Percentiles rank a stretch among this genome's conserved stretches.
Conservation (phyloP, 2,329 filamentous ascomycete species). For the Curvularia sp. region DNA sequence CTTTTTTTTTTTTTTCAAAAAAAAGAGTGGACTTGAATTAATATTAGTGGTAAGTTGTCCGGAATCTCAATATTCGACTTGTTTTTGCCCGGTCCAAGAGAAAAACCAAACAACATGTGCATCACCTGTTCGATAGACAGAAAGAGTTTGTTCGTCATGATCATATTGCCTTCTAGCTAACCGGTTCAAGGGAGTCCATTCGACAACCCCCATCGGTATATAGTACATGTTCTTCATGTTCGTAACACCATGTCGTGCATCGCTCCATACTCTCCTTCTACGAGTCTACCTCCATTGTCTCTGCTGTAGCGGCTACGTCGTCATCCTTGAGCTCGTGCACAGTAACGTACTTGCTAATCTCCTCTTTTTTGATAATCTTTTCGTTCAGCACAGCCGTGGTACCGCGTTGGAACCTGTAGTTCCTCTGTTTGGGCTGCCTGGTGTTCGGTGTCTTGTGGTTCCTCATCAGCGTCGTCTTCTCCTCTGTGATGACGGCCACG, state of each 20-base stretch:
- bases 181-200: constrained; percentile 8
- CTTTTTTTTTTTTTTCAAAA: neutral
- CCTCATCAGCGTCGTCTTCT: constrained; percentile 91
- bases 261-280: constrained; percentile 26
- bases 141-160: constrained; percentile 19
- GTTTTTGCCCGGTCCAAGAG: neutral
- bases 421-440: constrained; percentile 87
- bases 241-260: constrained; percentile 26
- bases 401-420: constrained; percentile 87
- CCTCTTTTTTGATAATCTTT: constrained; percentile 92
- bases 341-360: constrained; percentile 92
- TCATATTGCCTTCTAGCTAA: constrained; percentile 27
- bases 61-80: neutral
- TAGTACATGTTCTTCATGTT: constrained; percentile 32
- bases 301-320: constrained; percentile 65
- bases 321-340: constrained; percentile 83
- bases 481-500: constrained; percentile 90
- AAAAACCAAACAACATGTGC: neutral
- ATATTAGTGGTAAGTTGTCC: neutral
- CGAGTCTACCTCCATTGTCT: constrained; percentile 71
- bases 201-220: constrained; percentile 16
- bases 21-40: neutral
- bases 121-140: neutral
- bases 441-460: constrained; percentile 95
- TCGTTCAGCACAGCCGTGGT: constrained; percentile 97